Percentiles rank a stretch among this genome's conserved stretches.
phyloP scores from a whole-genome alignment of 495 filamentous ascomycete species.

The Pyrenopolyporus hunteri region DNA sequence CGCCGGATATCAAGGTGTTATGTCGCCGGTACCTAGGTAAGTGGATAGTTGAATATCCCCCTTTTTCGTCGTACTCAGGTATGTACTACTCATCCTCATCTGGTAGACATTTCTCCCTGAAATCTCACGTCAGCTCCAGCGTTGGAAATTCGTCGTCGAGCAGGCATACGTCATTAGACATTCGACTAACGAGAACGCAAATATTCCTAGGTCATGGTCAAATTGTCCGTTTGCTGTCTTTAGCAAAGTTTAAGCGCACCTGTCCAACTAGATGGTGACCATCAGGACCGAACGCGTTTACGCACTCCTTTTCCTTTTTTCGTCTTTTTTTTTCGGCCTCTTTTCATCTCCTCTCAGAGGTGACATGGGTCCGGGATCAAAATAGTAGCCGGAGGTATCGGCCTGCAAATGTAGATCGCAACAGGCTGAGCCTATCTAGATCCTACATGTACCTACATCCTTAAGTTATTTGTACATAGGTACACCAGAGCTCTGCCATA shows the following conservation, averaged over 20 bases:
- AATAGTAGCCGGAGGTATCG: too few species aligned
- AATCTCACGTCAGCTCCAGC: slow-evolving; percentile 28
- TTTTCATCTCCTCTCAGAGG: too few species aligned
- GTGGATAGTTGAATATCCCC: background rate
- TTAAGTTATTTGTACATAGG: too few species aligned
- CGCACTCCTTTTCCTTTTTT: too few species aligned
- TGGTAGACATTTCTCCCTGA: background rate
- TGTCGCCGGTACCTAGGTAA: background rate
- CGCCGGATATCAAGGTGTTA: too few species aligned
- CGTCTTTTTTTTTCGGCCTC: too few species aligned
- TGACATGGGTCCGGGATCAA: too few species aligned
- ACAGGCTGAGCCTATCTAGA: too few species aligned
- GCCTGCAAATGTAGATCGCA: too few species aligned
- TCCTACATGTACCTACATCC: too few species aligned
- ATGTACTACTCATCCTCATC: background rate
- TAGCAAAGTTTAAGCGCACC: background rate
- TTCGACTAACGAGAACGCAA: background rate
- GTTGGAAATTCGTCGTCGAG: slow-evolving; percentile 13
- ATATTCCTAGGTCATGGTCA: background rate
- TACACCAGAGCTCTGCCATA: too few species aligned
- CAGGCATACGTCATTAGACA: slow-evolving; percentile 25
- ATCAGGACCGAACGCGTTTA: background rate
- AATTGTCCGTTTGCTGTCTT: background rate
- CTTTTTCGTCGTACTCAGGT: background rate
- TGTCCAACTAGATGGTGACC: background rate